phyloP scores from a whole-genome alignment of 2,329 filamentous ascomycete species.

The Aspergillus novofumigatus region DNA sequence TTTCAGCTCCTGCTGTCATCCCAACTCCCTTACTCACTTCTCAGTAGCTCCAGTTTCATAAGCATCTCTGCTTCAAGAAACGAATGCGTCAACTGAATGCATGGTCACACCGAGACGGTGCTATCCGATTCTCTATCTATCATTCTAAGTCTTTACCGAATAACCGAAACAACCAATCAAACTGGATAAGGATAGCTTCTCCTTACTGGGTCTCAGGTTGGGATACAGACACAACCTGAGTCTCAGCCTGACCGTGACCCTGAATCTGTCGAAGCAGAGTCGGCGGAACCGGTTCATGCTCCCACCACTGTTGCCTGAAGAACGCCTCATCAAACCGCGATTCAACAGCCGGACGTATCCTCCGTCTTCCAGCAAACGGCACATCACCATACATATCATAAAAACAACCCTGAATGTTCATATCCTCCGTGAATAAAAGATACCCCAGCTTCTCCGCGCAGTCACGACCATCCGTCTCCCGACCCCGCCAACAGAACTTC shows the following conservation, averaged over 20 bases:
- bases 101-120: neutral
- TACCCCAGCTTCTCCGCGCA: neutral
- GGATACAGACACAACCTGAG: neutral
- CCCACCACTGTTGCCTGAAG: neutral
- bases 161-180: neutral
- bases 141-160: neutral
- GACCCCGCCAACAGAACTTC: neutral
- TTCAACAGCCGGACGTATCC: neutral
- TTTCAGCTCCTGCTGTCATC: slow-evolving; percentile 8
- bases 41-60: slow-evolving; percentile 19
- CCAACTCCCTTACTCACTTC: slow-evolving; percentile 22
- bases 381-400: neutral
- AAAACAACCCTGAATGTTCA: neutral
- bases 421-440: neutral
- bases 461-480: neutral
- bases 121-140: neutral
- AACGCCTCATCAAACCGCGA: neutral
- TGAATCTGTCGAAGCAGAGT: neutral
- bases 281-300: neutral
- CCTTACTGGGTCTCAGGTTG: neutral
- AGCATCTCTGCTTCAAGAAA: slow-evolving; percentile 26
- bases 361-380: neutral
- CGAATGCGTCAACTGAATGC: slow-evolving; percentile 13
- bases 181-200: too few relatives aligned
- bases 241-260: neutral